Conservation (phyloP, 2,329 filamentous ascomycete species). For the Aspergillus calidoustus region DNA sequence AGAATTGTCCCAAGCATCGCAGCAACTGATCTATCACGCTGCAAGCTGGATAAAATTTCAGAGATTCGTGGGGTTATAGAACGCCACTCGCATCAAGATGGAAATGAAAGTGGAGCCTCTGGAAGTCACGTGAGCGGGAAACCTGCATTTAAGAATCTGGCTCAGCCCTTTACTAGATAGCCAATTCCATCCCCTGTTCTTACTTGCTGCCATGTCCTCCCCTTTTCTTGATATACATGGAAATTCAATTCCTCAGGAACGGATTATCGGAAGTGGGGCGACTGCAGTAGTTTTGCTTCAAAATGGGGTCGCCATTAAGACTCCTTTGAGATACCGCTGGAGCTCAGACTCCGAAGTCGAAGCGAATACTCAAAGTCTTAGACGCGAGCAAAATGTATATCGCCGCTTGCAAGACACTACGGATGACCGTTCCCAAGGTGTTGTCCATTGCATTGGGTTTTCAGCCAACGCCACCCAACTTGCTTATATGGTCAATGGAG, state of each 20-base stretch:
- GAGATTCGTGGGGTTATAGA: no score
- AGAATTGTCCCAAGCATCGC: no score
- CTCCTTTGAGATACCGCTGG: slow-evolving; percentile 21
- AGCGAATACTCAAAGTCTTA: slow-evolving; percentile 21
- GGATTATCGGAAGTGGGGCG: slow-evolving; percentile 24
- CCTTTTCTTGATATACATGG: slow-evolving; percentile 22
- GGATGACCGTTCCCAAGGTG: slow-evolving; percentile 21
- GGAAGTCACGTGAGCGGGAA: no score
- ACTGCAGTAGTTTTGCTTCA: slow-evolving; percentile 22
- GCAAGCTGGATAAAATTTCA: no score
- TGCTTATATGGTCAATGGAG: slow-evolving; percentile 33
- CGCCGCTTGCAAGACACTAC: slow-evolving; percentile 19
- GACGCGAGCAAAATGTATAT: slow-evolving; percentile 28
- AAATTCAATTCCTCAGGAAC: slow-evolving; percentile 18
- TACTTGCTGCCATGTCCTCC: no score
- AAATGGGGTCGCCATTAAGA: slow-evolving; percentile 25
- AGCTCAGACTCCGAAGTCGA: slow-evolving; percentile 24
- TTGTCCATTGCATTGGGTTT: slow-evolving; percentile 27
- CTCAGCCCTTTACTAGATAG: neutral
- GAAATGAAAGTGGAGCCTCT: no score
- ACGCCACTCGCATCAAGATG: no score
- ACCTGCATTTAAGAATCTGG: neutral
- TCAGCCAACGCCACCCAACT: slow-evolving; percentile 25
- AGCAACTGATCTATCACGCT: no score
- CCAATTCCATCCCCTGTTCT: neutral